Percentiles rank a stretch among this genome's conserved stretches.
phyloP scores from a whole-genome alignment of 1,284 basidiomycete species.

The Irpex rosettiformis region DNA sequence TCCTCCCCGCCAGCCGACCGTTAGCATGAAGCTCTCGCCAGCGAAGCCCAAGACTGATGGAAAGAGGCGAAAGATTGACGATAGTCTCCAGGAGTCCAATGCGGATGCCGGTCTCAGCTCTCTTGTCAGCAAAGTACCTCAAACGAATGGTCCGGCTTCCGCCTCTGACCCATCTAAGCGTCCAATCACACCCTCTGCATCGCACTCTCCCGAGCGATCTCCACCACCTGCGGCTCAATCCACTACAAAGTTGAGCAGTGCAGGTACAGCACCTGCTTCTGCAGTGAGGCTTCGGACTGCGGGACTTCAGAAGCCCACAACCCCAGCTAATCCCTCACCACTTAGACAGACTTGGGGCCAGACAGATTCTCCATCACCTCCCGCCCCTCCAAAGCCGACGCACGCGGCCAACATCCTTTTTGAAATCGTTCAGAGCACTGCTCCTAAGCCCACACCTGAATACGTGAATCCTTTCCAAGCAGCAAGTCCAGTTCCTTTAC shows the following conservation, averaged over 20 bases:
- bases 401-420: slow-evolving; percentile 63
- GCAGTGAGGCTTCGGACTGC: slow-evolving; percentile 40
- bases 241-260: not conserved
- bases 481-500: slow-evolving; percentile 51
- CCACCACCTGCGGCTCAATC: not conserved
- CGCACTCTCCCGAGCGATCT: not conserved
- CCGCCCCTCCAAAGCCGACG: slow-evolving; percentile 46
- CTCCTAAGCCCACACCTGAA: slow-evolving; percentile 49
- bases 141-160: not conserved
- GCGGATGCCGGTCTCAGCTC: slow-evolving; percentile 17
- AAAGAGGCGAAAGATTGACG: slow-evolving; percentile 59
- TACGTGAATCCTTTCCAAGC: slow-evolving; percentile 71
- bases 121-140: not conserved
- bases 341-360: slow-evolving; percentile 62
- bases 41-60: slow-evolving; percentile 45
- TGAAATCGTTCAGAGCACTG: slow-evolving; percentile 63
- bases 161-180: not conserved
- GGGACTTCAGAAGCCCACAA: slow-evolving; percentile 41
- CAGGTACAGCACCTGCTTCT: slow-evolving; percentile 7
- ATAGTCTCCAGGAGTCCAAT: slow-evolving; percentile 34
- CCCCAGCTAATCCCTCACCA: slow-evolving; percentile 63
- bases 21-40: slow-evolving; percentile 35
- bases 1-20: slow-evolving; percentile 39
- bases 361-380: slow-evolving; percentile 39
- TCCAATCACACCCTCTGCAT: not conserved